Percentiles rank a stretch among this genome's conserved stretches.
phyloP scores from a whole-genome alignment of 495 filamentous ascomycete species.

The Aspergillus incahuasiensis region DNA sequence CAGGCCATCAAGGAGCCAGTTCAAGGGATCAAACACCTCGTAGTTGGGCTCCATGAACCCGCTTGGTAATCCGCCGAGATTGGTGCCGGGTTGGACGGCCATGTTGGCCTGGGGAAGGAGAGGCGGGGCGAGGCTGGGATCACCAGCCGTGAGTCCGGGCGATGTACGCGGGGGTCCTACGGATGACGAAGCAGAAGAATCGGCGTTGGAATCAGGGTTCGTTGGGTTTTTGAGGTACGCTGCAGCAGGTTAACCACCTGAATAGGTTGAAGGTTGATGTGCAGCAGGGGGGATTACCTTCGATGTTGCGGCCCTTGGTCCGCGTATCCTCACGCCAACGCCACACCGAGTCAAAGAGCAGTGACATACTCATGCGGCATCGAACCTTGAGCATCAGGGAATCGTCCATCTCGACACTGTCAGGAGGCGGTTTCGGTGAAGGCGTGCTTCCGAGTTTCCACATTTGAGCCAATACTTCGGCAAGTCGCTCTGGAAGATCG shows the following conservation, averaged over 20 bases:
- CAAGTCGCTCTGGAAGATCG: conserved; percentile 78
- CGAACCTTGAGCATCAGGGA: conserved; percentile 76
- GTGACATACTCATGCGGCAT: conserved; percentile 87
- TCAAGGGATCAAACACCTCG: conserved; percentile 83
- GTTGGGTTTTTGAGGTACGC: conserved; percentile 82
- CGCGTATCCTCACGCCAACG: conserved; percentile 87
- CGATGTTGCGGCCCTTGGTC: conserved; percentile 71
- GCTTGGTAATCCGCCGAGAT: conserved; percentile 41
- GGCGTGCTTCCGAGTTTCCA: conserved; percentile 69
- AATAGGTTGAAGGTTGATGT: neutral
- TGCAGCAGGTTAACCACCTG: conserved; percentile 19
- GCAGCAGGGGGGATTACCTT: conserved; percentile 58
- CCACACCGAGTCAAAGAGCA: conserved; percentile 91
- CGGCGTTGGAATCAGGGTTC: conserved; percentile 72
- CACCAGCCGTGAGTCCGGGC: conserved; percentile 33
- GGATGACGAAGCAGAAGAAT: conserved; percentile 64
- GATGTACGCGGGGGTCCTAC: conserved; percentile 29
- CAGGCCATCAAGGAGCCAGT: conserved; percentile 84
- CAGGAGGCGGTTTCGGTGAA: conserved; percentile 25
- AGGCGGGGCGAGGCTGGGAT: conserved; percentile 47
- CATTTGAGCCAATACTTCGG: conserved; percentile 87
- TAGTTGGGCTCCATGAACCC: conserved; percentile 64
- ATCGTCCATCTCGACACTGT: conserved; percentile 54
- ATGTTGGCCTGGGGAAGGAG: conserved; percentile 34
- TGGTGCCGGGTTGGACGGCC: conserved; percentile 28